Conservation (phyloP, 1,284 basidiomycete genomes). For the Trichosporon coremiiforme region DNA sequence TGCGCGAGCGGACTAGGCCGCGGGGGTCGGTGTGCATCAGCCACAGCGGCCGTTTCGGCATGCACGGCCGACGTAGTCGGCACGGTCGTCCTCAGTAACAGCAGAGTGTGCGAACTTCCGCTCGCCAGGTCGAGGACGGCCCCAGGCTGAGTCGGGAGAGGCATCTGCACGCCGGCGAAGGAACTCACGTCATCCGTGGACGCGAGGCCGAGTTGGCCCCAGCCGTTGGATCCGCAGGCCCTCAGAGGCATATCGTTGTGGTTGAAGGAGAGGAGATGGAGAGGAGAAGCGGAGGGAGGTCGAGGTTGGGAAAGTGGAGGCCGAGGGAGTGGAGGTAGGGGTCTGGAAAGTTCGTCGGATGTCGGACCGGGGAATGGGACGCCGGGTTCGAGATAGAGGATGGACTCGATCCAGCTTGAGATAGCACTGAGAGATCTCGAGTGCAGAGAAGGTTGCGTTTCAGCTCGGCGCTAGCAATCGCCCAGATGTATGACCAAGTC, state of each 20-base stretch:
- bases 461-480: too few relatives aligned
- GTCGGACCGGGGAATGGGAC: too few relatives aligned
- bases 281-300: not conserved
- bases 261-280: not conserved
- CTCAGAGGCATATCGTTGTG: conserved; percentile 47
- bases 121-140: conserved; percentile 44
- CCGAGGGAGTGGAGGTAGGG: too few relatives aligned
- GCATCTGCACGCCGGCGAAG: conserved; percentile 56
- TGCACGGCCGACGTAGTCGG: not conserved
- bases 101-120: conserved; percentile 44
- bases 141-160: not conserved
- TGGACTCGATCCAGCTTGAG: too few relatives aligned
- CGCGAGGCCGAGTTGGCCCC: conserved; percentile 70
- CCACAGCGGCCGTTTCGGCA: not conserved
- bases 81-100: conserved; percentile 30
- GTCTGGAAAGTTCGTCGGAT: too few relatives aligned
- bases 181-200: conserved; percentile 63
- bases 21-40: not conserved
- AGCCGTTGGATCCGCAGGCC: conserved; percentile 74
- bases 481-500: not conserved
- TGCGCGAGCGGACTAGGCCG: not conserved
- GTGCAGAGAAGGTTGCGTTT: too few relatives aligned
- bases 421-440: too few relatives aligned
- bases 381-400: too few relatives aligned
- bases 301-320: too few relatives aligned